Percentiles rank a stretch among this genome's conserved stretches.
phyloP scores from a whole-genome alignment of 2,329 filamentous ascomycete species.

The Aspergillus quadricinctus region DNA sequence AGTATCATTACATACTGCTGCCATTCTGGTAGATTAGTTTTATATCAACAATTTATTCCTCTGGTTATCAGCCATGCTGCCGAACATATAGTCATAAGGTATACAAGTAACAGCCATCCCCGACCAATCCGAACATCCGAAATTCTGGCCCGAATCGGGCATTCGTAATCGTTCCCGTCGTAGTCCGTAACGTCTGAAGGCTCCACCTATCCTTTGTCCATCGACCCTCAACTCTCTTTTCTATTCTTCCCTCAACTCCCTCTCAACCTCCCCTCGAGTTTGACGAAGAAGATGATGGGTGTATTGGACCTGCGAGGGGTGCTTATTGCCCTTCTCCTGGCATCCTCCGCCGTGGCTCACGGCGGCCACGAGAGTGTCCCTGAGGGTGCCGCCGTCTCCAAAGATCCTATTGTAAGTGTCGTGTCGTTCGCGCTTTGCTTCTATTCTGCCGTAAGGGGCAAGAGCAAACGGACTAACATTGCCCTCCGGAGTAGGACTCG shows the following conservation, averaged over 20 bases:
- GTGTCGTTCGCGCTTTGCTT: background rate
- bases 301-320: constrained; percentile 14
- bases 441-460: background rate
- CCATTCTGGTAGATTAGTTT: background rate
- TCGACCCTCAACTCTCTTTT: constrained; percentile 8
- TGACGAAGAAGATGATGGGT: constrained; percentile 1
- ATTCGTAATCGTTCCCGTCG: background rate
- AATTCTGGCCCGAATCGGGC: constrained; percentile 4
- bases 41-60: background rate
- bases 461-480: constrained; percentile 4
- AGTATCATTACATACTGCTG: background rate
- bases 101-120: background rate
- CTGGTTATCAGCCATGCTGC: background rate
- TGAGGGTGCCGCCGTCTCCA: constrained; percentile 65
- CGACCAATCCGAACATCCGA: constrained; percentile 10
- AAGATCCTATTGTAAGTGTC: constrained; percentile 65
- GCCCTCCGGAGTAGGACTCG: constrained; percentile 53
- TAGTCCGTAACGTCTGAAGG: background rate
- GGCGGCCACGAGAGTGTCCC: constrained; percentile 58
- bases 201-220: background rate
- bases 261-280: background rate
- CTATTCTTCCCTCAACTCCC: constrained; percentile 1
- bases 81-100: background rate
- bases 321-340: constrained; percentile 24
- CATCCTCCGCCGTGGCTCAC: constrained; percentile 40